phyloP scores from a whole-genome alignment of 2,329 filamentous ascomycete species.

The Pseudomassariella vexata region DNA sequence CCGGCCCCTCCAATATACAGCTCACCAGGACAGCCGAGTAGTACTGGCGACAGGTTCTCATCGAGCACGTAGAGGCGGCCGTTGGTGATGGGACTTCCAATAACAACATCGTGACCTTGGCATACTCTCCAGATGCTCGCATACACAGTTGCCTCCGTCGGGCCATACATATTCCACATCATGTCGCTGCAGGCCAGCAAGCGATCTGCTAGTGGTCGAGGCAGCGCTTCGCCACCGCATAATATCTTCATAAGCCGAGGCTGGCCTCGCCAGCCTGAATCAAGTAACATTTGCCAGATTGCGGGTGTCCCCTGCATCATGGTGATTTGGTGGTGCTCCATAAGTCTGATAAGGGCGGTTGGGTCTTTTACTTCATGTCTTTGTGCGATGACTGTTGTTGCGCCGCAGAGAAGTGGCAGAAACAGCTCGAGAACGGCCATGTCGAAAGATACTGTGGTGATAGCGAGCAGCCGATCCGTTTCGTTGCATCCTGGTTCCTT shows the following conservation, averaged over 20 bases:
- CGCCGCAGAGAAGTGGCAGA: conserved; percentile 25
- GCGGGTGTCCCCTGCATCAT: conserved; percentile 29
- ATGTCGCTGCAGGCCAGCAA: conserved; percentile 21
- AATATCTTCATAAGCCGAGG: conserved; percentile 16
- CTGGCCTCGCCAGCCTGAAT: conserved; percentile 15
- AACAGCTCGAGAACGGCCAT: conserved; percentile 28
- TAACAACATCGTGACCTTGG: conserved; percentile 13
- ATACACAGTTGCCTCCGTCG: conserved; percentile 21
- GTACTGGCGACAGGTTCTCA: conserved; percentile 25
- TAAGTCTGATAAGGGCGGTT: conserved; percentile 22
- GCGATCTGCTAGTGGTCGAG: conserved; percentile 19
- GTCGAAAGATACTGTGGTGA: conserved; percentile 26
- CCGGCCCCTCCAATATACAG: conserved; percentile 25
- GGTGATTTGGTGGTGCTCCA: conserved; percentile 24
- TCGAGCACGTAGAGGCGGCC: conserved; percentile 34
- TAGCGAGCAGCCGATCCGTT: conserved; percentile 18
- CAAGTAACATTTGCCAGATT: conserved; percentile 24
- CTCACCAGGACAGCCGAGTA: conserved; percentile 28
- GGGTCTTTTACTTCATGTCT: conserved; percentile 22
- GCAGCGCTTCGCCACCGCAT: conserved; percentile 20
- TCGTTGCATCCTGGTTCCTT: conserved; percentile 18
- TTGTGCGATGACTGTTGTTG: conserved; percentile 24
- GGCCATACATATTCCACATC: conserved; percentile 24
- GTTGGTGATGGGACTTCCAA: conserved; percentile 24
- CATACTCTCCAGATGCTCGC: conserved; percentile 19